Percentiles rank a stretch among this genome's conserved stretches.
Evolutionary conservation across 1,139 yeast species (phyloP).

Genomic region (Zygosaccharomyces pseudobailii): DNA sequence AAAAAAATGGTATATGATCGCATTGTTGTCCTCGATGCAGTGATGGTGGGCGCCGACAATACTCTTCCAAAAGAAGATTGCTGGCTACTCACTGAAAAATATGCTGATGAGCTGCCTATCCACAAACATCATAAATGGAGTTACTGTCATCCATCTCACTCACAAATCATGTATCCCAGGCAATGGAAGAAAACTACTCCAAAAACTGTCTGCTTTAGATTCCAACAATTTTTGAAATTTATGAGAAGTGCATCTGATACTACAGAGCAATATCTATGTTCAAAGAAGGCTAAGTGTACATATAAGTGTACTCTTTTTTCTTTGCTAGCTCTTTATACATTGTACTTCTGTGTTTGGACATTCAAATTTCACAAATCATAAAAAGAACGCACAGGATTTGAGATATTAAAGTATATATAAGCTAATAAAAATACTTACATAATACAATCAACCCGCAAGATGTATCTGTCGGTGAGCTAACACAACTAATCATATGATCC

Average conservation of each 20-base stretch:
- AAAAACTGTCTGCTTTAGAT: neutral
- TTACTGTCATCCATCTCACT: constrained; percentile 4
- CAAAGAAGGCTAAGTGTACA: constrained; percentile 1
- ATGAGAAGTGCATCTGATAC: neutral
- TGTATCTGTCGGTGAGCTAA: too few species aligned
- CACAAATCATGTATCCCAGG: constrained; percentile 4
- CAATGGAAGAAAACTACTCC: constrained; percentile 4
- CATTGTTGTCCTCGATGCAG: constrained; percentile 5
- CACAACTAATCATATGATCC: too few species aligned
- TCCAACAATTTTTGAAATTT: neutral
- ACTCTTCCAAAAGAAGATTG: constrained; percentile 6
- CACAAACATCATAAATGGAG: neutral
- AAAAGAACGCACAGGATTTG: neutral
- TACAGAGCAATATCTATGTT: neutral
- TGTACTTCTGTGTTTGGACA: constrained; percentile 5
- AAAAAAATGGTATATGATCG: neutral
- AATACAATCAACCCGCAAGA: too few species aligned
- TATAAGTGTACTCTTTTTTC: neutral
- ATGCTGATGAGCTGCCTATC: constrained; percentile 6
- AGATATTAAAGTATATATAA: too few species aligned
- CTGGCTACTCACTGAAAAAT: constrained; percentile 11
- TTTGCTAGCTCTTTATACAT: neutral
- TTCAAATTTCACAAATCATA: neutral
- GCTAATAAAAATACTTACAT: too few species aligned
- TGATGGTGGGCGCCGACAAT: constrained; percentile 5